Conservation (phyloP, 1,139 yeast genomes). For the Saccharomyces hybrid region DNA sequence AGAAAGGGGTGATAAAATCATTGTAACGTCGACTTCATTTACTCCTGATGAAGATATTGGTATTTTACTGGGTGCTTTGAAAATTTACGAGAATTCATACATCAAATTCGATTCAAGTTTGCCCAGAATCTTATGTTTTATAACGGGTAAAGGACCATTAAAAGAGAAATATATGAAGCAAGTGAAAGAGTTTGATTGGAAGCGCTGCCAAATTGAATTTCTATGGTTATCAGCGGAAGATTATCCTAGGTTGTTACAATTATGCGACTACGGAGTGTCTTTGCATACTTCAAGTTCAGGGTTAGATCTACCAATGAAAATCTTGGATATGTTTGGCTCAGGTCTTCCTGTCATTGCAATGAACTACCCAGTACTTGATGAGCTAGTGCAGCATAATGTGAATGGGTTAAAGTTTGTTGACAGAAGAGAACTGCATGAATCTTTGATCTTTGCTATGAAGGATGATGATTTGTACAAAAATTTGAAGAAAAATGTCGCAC, state of each 20-base stretch:
- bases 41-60: slow-evolving; percentile 91
- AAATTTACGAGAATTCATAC: slow-evolving; percentile 43
- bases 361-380: slow-evolving; percentile 63
- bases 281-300: slow-evolving; percentile 91
- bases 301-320: slow-evolving; percentile 93
- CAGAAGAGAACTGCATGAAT: slow-evolving; percentile 44
- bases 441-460: slow-evolving; percentile 42
- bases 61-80: slow-evolving; percentile 61
- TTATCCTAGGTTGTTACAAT: slow-evolving; percentile 66
- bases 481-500: slow-evolving; percentile 60
- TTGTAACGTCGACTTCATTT: slow-evolving; percentile 85
- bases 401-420: slow-evolving; percentile 42
- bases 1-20: slow-evolving; percentile 44
- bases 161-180: slow-evolving; percentile 43
- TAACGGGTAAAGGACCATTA: slow-evolving; percentile 95
- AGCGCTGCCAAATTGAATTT: slow-evolving; percentile 48
- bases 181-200: slow-evolving; percentile 40
- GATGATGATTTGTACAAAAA: slow-evolving; percentile 33
- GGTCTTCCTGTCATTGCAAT: slow-evolving; percentile 87
- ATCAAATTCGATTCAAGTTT: slow-evolving; percentile 24
- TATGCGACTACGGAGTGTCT: slow-evolving; percentile 85
- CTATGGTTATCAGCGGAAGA: slow-evolving; percentile 78
- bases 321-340: slow-evolving; percentile 92
- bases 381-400: slow-evolving; percentile 44
- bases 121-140: slow-evolving; percentile 55